Evolutionary conservation across 2,329 filamentous ascomycete genomes (phyloP).

Genomic region (Monosporascus sp.): DNA sequence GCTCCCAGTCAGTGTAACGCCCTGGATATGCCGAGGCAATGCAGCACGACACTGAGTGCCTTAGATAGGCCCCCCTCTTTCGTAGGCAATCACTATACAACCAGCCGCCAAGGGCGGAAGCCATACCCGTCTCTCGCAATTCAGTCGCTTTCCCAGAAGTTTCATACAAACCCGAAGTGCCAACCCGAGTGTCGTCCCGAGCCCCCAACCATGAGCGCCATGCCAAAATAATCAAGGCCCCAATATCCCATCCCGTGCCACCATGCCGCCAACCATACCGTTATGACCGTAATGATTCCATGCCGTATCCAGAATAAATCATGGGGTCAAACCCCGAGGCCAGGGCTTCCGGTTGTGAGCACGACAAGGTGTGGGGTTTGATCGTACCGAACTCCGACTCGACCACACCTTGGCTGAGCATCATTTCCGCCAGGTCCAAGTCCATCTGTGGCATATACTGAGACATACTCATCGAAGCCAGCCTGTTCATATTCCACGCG

Average conservation of each 20-base stretch:
- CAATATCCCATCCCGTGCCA: not conserved
- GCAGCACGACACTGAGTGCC: not conserved
- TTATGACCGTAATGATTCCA: slow-evolving; percentile 26
- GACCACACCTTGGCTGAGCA: slow-evolving; percentile 45
- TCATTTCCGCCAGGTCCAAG: slow-evolving; percentile 36
- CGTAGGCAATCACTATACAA: not conserved
- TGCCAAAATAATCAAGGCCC: not conserved
- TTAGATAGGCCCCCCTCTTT: not conserved
- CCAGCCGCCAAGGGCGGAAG: not conserved
- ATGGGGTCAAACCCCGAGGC: slow-evolving; percentile 48
- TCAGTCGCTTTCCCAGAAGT: not conserved
- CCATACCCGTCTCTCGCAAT: not conserved
- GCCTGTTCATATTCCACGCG: slow-evolving; percentile 29
- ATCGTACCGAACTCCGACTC: slow-evolving; percentile 49
- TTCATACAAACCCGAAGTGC: not conserved
- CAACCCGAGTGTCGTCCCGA: no score
- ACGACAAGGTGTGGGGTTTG: slow-evolving; percentile 50
- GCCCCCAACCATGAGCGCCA: not conserved
- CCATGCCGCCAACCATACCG: not conserved
- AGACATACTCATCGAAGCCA: slow-evolving; percentile 32
- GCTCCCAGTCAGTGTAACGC: no score
- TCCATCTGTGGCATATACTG: slow-evolving; percentile 38
- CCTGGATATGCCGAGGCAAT: no score
- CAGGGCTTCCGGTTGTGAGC: slow-evolving; percentile 49
- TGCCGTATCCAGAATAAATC: slow-evolving; percentile 50